Evolutionary conservation across 306 rosid genomes (phyloP).

Genomic region (Macrotyloma uniflorum): DNA sequence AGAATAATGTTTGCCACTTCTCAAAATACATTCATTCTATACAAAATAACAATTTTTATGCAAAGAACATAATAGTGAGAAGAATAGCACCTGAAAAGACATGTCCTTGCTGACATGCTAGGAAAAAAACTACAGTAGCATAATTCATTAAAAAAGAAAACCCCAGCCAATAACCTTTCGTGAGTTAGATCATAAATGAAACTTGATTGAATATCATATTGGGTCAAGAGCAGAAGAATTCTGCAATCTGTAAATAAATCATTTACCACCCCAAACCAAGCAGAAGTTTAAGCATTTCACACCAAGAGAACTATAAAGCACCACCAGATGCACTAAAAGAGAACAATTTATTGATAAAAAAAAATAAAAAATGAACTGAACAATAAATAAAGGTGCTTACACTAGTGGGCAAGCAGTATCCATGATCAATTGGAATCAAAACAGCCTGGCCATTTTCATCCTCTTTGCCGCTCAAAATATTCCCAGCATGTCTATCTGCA

Average conservation of each 20-base stretch:
- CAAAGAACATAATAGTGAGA: not conserved
- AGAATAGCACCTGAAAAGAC: not conserved
- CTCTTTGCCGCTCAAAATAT: conserved; percentile 68
- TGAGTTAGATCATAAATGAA: conserved; percentile 1
- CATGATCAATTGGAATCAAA: conserved; percentile 95
- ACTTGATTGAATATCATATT: not conserved
- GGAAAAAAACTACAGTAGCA: not conserved
- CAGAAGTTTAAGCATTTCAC: conserved; percentile 18
- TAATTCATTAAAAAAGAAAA: not conserved
- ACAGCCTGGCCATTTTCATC: conserved; percentile 56
- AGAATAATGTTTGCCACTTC: conserved; percentile 16
- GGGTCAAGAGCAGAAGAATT: conserved; percentile 18
- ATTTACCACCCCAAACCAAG: not conserved
- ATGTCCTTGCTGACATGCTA: not conserved
- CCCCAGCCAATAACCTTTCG: not conserved
- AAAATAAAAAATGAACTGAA: not conserved
- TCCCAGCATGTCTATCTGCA: conserved; percentile 95
- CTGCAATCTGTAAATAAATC: not conserved
- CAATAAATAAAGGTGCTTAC: conserved; percentile 55
- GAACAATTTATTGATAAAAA: not conserved
- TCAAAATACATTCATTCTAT: conserved; percentile 2
- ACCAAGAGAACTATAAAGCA: conserved; percentile 21
- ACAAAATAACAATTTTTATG: not conserved
- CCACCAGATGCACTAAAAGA: conserved; percentile 18
- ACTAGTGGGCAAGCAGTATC: conserved; percentile 92